These are phyloP conservation scores for Acanthamoeba healyi DNA, from an alignment of 208 protist species.

Conservation along the genomic window DNA sequence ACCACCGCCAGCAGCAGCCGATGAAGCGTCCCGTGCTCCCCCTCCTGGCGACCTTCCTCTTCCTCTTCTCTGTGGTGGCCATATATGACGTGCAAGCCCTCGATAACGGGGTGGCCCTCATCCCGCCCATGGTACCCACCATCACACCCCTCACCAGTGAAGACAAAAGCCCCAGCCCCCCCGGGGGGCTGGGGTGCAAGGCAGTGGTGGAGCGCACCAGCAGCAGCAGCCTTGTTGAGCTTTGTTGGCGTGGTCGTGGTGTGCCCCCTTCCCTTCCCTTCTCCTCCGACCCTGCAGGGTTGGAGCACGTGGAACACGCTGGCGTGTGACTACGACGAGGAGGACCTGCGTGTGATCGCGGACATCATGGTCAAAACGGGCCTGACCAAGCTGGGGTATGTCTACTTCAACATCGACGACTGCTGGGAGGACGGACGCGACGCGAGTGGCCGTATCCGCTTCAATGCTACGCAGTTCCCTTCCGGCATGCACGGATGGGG, in stretches of 20 bases:
- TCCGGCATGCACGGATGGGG: conserved; percentile 61
- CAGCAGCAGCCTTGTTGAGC: too few species aligned
- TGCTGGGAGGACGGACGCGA: conserved; percentile 63
- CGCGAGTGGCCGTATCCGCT: conserved; percentile 13
- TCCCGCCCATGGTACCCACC: conserved; percentile 13
- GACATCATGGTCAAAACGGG: conserved; percentile 48
- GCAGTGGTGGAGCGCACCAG: too few species aligned
- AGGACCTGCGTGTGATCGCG: neutral
- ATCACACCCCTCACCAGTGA: neutral
- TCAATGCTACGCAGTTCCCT: conserved; percentile 77
- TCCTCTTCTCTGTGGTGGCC: neutral
- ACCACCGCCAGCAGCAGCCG: too few species aligned
- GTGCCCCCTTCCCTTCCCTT: neutral
- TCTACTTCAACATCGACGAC: conserved; percentile 80
- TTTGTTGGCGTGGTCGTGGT: neutral
- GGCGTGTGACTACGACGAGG: conserved; percentile 28
- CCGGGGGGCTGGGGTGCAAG: too few species aligned
- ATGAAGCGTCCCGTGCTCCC: too few species aligned
- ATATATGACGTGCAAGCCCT: neutral
- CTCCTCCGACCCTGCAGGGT: neutral
- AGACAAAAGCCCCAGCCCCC: too few species aligned
- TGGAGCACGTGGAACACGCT: conserved; percentile 46
- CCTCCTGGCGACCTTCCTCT: neutral
- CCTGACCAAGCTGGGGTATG: conserved; percentile 46
- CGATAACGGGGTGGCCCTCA: conserved; percentile 40